phyloP scores from a whole-genome alignment of 192 early-diverging fungal species.

The Phlyctochytrium planicorne region DNA sequence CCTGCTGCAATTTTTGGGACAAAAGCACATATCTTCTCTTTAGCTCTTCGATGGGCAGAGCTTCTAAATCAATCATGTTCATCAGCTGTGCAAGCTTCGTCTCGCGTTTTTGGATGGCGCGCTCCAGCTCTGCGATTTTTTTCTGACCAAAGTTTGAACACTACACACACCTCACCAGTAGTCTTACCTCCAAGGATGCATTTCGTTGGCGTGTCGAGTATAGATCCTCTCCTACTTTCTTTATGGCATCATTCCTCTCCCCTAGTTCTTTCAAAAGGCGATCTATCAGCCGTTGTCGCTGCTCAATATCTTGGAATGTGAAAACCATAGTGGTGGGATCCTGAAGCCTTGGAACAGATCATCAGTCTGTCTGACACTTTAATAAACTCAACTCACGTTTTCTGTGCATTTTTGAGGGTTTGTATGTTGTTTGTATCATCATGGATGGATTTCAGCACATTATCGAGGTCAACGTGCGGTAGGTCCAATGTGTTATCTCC shows the following conservation, averaged over 20 bases:
- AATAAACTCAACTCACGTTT: too few relatives aligned
- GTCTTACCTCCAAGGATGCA: conserved; percentile 26
- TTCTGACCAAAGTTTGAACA: too few relatives aligned
- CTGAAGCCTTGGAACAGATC: too few relatives aligned
- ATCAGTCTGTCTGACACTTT: not conserved
- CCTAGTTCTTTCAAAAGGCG: conserved; percentile 46
- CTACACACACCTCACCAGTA: not conserved
- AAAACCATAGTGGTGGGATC: conserved; percentile 13
- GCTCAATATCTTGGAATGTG: conserved; percentile 29
- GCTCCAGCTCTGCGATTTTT: conserved; percentile 26
- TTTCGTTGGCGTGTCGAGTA: conserved; percentile 30
- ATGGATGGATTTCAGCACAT: too few relatives aligned
- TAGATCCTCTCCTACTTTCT: conserved; percentile 46
- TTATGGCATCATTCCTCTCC: conserved; percentile 28
- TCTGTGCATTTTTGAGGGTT: too few relatives aligned
- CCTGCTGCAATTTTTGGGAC: conserved; percentile 35
- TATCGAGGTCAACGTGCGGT: too few relatives aligned
- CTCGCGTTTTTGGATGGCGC: conserved; percentile 25
- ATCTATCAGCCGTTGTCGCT: conserved; percentile 44
- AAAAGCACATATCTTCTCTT: conserved; percentile 36
- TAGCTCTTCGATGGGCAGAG: conserved; percentile 36
- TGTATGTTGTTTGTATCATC: too few relatives aligned
- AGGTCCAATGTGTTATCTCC: too few relatives aligned
- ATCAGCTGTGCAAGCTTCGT: conserved; percentile 32
- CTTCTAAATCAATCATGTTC: conserved; percentile 42